These are phyloP conservation scores for Aureobasidium uvarum DNA, from an alignment of 2,329 filamentous ascomycete genomes.

Conservation along the genomic window DNA sequence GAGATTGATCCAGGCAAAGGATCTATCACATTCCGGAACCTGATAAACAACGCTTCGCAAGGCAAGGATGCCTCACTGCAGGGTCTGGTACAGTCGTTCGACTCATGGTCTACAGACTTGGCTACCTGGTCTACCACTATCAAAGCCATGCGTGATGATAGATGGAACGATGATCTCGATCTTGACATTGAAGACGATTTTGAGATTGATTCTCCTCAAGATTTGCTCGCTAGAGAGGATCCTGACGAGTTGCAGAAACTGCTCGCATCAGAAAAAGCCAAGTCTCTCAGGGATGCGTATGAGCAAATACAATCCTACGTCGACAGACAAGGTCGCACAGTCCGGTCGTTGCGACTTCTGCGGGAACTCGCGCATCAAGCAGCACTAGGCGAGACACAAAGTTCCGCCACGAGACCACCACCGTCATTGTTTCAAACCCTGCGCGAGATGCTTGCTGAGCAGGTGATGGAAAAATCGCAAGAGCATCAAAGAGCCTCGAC, in stretches of 20 bases:
- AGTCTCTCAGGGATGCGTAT: conserved; percentile 58
- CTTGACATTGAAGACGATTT: conserved; percentile 69
- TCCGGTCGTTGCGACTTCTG: conserved; percentile 69
- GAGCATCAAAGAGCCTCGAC: neutral
- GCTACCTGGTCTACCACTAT: conserved; percentile 63
- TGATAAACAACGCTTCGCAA: conserved; percentile 66
- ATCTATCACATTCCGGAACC: conserved; percentile 62
- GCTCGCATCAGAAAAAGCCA: conserved; percentile 43
- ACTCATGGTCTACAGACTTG: conserved; percentile 72
- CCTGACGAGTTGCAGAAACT: conserved; percentile 58
- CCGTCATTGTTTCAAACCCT: conserved; percentile 63
- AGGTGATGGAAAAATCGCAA: conserved; percentile 45
- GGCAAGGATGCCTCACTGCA: conserved; percentile 69
- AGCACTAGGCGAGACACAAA: conserved; percentile 42
- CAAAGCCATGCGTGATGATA: conserved; percentile 62
- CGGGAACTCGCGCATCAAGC: conserved; percentile 70
- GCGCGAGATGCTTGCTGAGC: conserved; percentile 59
- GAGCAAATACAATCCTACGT: conserved; percentile 37
- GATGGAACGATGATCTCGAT: conserved; percentile 71
- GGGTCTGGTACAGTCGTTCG: conserved; percentile 61
- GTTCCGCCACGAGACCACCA: conserved; percentile 48
- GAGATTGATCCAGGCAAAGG: conserved; percentile 34
- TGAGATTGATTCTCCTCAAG: conserved; percentile 57
- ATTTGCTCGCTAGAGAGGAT: conserved; percentile 69
- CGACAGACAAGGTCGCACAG: conserved; percentile 46